Conservation (phyloP, 2,329 filamentous ascomycete genomes). For the Pestalotiopsis sp. region DNA sequence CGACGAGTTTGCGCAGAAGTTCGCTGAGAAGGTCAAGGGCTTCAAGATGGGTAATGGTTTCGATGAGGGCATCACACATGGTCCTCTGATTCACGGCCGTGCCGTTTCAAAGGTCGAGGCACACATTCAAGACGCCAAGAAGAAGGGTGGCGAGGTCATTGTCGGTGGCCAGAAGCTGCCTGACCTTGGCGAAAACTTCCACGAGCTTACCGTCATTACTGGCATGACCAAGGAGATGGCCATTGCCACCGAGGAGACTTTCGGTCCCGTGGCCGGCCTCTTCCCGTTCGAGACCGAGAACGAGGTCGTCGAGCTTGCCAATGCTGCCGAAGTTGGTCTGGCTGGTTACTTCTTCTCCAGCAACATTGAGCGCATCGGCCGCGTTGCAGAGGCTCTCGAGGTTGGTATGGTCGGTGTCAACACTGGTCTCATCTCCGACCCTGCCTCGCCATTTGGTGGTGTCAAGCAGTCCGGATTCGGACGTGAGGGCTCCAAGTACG, state of each 20-base stretch:
- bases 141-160: conserved; percentile 76
- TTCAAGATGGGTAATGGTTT: conserved; percentile 81
- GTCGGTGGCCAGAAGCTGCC: conserved; percentile 75
- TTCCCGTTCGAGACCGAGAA: conserved; percentile 89
- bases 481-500: conserved; percentile 76
- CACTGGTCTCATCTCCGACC: conserved; percentile 67
- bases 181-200: conserved; percentile 83
- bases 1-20: conserved; percentile 69
- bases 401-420: conserved; percentile 89
- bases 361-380: conserved; percentile 60
- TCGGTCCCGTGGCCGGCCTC: conserved; percentile 88
- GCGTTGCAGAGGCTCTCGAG: conserved; percentile 72
- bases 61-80: conserved; percentile 71
- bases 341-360: conserved; percentile 91
- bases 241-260: conserved; percentile 87
- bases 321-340: conserved; percentile 80
- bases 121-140: conserved; percentile 78
- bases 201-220: conserved; percentile 84
- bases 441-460: conserved; percentile 70
- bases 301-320: conserved; percentile 84
- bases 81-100: conserved; percentile 82
- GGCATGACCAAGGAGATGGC: conserved; percentile 87
- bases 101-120: conserved; percentile 78
- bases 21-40: conserved; percentile 70
- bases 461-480: conserved; percentile 84